Evolutionary conservation across 768 basidiomycete species (phyloP).

Genomic region (Hericium erinaceus): DNA sequence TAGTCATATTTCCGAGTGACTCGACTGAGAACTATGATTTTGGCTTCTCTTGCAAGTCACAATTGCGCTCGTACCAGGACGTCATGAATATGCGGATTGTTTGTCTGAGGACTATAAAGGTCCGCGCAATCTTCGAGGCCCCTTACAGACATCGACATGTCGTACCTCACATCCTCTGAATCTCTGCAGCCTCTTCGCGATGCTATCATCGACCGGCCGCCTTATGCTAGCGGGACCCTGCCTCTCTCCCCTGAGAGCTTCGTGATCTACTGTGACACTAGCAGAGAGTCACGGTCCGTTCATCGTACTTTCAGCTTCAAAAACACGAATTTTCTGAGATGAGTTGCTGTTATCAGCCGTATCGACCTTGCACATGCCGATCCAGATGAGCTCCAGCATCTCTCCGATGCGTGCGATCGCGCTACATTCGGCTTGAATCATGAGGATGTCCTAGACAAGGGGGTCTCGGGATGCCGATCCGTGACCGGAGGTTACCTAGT

Average conservation of each 20-base stretch:
- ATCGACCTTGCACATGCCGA: constrained; percentile 4
- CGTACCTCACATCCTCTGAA: neutral
- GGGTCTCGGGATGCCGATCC: too few relatives aligned
- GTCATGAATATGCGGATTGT: too few relatives aligned
- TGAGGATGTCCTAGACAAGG: constrained; percentile 32
- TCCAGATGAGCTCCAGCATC: constrained; percentile 15
- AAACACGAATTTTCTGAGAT: too few relatives aligned
- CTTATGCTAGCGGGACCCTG: constrained; percentile 7
- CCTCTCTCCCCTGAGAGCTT: constrained; percentile 3
- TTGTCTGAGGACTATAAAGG: too few relatives aligned
- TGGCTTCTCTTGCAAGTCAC: too few relatives aligned
- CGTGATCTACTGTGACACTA: constrained; percentile 4
- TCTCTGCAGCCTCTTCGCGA: neutral
- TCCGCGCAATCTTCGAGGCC: too few relatives aligned
- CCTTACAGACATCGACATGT: too few relatives aligned
- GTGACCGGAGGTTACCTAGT: too few relatives aligned
- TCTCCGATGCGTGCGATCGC: constrained; percentile 27
- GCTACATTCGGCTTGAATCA: constrained; percentile 31
- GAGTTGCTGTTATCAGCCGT: neutral
- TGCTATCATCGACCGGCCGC: constrained; percentile 6
- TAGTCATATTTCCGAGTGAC: too few relatives aligned
- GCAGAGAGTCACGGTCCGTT: neutral
- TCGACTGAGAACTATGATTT: too few relatives aligned
- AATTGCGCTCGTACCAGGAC: too few relatives aligned
- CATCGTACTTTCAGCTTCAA: neutral